phyloP scores from a whole-genome alignment of 495 filamentous ascomycete genomes.

The Neurospora pannonica region DNA sequence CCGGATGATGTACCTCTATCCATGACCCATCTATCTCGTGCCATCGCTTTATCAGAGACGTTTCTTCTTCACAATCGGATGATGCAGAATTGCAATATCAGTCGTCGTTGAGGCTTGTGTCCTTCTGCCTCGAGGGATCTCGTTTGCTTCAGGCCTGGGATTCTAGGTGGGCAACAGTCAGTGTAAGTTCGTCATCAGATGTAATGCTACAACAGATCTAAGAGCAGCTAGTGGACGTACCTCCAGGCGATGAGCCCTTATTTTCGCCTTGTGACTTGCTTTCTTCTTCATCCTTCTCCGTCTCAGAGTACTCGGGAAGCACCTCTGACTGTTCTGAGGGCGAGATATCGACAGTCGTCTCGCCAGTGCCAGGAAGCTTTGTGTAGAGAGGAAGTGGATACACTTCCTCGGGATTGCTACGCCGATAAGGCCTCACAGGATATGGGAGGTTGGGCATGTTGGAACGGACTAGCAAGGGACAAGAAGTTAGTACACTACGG shows the following conservation, averaged over 20 bases:
- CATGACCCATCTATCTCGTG: background rate
- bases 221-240: background rate
- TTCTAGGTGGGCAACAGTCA: background rate
- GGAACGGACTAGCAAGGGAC: background rate
- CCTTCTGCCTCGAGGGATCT: background rate
- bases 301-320: background rate
- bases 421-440: background rate
- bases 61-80: background rate
- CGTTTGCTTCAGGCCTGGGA: background rate
- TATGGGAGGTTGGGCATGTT: background rate
- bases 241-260: background rate
- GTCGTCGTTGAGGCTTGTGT: rapidly evolving
- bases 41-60: background rate
- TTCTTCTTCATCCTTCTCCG: background rate
- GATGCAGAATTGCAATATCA: background rate
- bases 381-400: background rate
- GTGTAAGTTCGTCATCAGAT: background rate
- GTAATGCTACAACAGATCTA: background rate
- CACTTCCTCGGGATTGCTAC: background rate
- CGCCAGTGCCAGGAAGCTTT: background rate
- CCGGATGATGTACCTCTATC: too few relatives aligned
- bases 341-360: background rate
- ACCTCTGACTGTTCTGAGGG: background rate
- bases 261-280: too few relatives aligned
- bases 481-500: background rate